Evolutionary conservation across 306 rosid species (phyloP), one percentile per base, ranked within the genome.

Genomic region (Cyamopsis tetragonoloba): DNA sequence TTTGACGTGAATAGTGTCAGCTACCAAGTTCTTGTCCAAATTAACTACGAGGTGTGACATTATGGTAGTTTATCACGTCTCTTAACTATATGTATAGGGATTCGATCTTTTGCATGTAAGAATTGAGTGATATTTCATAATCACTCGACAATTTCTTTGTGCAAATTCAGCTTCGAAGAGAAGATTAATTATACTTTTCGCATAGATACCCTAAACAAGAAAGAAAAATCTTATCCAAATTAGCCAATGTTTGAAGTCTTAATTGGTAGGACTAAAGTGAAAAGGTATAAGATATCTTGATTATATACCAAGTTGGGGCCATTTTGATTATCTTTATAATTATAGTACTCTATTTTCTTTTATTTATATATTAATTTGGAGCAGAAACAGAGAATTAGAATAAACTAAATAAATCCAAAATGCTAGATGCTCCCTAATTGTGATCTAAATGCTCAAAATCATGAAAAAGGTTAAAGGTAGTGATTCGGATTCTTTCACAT

Each of bases 401-500:
- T 70, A 79, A 76, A 67, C 62, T 24, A 66, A 53, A 34, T 30
- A 62, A 79, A 68, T 74, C 72, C 79, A 27, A 62, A 79, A 60
- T 79, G 72, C 79, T 61, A 53, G 47, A 68, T 79, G 47, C 76
- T n/a, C n/a, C 61, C 54, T 57, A 49, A 63, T 26, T 9, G 31
- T 43, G 28, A 70, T 65, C 49, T 51, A 72, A 54, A 70, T 80
- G 48, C 74, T 44, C 68, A 38, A 72, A 78, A 78, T 76, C 84
- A 76, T 53, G 3, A 7, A 51, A 79, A 77, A 68, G n/a, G n/a
- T n/a, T n/a, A n/a, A n/a, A n/a, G n/a, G n/a, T n/a, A n/a, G 19
- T 58, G 61, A 80, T 82, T 67, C 65, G 35, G 69, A 77, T 85
- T 85, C 82, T 49, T 79, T 76, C 71, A 37, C 20, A 11, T 11